Base-by-base conservation (phyloP, 331 rosid genomes). In the Prunus yedoensis region DNA sequence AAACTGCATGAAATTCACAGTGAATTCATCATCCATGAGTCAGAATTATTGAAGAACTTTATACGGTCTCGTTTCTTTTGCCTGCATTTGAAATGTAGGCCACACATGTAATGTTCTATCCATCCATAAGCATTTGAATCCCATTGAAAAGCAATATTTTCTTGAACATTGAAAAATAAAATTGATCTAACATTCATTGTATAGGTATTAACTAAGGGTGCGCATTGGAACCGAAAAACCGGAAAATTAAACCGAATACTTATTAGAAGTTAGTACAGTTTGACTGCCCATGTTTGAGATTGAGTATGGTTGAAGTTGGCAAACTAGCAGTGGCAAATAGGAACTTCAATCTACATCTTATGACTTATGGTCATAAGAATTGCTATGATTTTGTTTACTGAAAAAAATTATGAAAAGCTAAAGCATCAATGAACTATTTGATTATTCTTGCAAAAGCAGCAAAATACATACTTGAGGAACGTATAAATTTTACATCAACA, bases 401-500 rank as follows among this genome's bases (percentile, higher is more conserved):
- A 38, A 9, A 8, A 7, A 38, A 38, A 38, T 38, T 38, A 38
- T 38, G 43, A 38, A 38, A 38, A 6, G 43, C 21, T 51, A 59
- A 16, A 30, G 38, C 15, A 28, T 1, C 3, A 14, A 27, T 14
- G 10, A 62, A 30, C 5, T 30, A 62, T 62, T 62, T 62, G 67
- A 62, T 16, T 16, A 15, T 2, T 16, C 23, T 62, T 62, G 46
- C 46, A 30, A 8, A 30, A 32, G 46, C 46, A 30, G 67, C 67
- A 62, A 62, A 32, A 16, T 16, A 30, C 4, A 62, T 10, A 62
- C 67, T 62, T 62, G 67, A 62, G 65, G 65, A 59, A 35, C 65
- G 2, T 12, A 25, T 38, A 38, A 51, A 23, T 28, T 62, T 17
- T 5, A 8, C 32, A 30, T 20, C 14, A 28, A 62, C 45, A 8